A percentile compares a stretch with the other conserved stretches of the same genome.
phyloP scores from a whole-genome alignment of 306 rosid genomes.

The Prunus mira region DNA sequence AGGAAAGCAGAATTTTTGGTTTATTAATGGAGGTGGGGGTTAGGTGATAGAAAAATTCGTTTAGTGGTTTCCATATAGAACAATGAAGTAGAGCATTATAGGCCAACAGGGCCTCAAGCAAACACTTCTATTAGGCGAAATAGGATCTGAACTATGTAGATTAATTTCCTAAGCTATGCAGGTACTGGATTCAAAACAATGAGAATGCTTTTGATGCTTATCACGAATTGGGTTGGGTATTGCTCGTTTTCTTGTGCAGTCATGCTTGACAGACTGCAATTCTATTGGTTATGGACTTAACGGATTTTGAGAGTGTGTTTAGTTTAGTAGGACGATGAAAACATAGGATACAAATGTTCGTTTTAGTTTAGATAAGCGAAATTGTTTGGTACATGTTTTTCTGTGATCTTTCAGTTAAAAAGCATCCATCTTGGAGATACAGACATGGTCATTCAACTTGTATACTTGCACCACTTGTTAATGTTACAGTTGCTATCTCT shows the following conservation, averaged over 20 bases:
- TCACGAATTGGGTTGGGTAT: neutral
- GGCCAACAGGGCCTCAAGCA: neutral
- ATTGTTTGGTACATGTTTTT: neutral
- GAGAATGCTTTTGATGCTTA: neutral
- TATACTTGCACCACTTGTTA: neutral
- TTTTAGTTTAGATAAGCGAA: neutral
- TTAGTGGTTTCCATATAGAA: constrained; percentile 1
- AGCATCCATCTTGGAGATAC: constrained; percentile 1
- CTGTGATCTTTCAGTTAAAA: neutral
- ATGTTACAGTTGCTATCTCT: neutral
- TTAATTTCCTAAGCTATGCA: neutral
- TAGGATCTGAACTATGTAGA: neutral
- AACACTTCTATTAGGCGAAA: neutral
- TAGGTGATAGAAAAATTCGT: constrained; percentile 1
- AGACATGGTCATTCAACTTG: neutral
- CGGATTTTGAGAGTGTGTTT: neutral
- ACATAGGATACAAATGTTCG: neutral
- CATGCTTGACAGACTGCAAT: neutral
- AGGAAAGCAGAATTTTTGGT: neutral
- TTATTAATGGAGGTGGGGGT: constrained; percentile 1
- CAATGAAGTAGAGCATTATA: neutral
- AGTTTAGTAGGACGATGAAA: neutral
- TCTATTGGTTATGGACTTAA: neutral
- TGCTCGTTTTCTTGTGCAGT: neutral
- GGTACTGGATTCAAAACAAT: neutral